Base-by-base conservation (phyloP, 2,329 filamentous ascomycete species). In the Penicillium fuscoglaucum region DNA sequence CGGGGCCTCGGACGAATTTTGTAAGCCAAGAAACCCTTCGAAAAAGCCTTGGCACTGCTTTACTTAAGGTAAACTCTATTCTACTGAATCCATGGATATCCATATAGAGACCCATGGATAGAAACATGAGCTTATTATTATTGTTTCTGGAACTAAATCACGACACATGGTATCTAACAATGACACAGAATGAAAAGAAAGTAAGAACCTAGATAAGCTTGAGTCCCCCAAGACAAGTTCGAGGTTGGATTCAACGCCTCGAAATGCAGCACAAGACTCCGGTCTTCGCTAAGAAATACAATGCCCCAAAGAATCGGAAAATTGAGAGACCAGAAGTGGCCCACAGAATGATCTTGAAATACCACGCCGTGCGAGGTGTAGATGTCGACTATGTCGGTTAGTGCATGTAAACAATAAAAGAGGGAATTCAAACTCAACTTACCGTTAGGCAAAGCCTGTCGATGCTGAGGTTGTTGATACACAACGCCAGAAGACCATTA, bases 401-500 rank as follows among this genome's bases (percentile, higher is more conserved):
- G 47, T 17, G 5, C 1, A 9, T 29, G 29, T 15, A 10, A 10
- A n/a, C 5, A 19, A 26, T 6, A 6, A 15, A 33, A 3, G 10
- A 35, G 40, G 10, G 8, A 57, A 37, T 2, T 26, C 6, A 21
- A 24, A 10, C 37, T 33, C 15, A 12, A 60, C 63, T 10, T 57
- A 65, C 65, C 19, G 61, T 57, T 9, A 67, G 48, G 15, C 65
- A 67, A 10, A 67, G 60, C 40, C 60, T 40, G 28, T 58, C 48
- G 6, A 66, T 55, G 10, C 64, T 60, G 19, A 93, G 87, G 72
- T 90, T 95, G 33, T 92, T 96, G 68, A 98, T 93, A 64, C 87
- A 82, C 58, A 97, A 86, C 48, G 90, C 88, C 57, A 98, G 81
- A 40, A 92, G 76, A 55, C 88, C 90, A 78, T 98, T 98, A 62